Conservation (phyloP, 2,329 filamentous ascomycete genomes). For the Verticillium tricorpus region DNA sequence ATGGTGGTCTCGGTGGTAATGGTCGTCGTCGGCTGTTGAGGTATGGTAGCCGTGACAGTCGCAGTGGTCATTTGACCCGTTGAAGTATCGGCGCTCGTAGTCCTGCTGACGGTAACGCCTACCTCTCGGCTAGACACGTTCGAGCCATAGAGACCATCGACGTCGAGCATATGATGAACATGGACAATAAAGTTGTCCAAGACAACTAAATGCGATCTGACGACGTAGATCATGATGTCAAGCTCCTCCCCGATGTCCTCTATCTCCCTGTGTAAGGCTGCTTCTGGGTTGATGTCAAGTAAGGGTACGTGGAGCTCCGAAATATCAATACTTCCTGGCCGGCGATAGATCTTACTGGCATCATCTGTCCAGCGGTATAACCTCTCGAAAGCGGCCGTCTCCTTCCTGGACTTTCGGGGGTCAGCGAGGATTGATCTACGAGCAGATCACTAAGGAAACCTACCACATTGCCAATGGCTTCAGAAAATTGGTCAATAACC, state of each 20-base stretch:
- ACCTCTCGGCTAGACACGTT: background rate
- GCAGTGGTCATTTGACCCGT: background rate
- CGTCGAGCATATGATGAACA: conserved; percentile 6
- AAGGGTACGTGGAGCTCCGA: conserved; percentile 22
- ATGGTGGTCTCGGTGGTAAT: background rate
- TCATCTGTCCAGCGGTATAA: conserved; percentile 22
- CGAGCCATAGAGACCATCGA: background rate
- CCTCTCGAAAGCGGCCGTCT: conserved; percentile 30
- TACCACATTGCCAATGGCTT: conserved; percentile 35
- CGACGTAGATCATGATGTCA: conserved; percentile 38
- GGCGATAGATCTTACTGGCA: conserved; percentile 16
- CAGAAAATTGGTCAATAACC: conserved; percentile 35
- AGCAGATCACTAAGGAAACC: conserved; percentile 9
- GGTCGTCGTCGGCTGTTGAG: background rate
- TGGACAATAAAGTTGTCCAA: conserved; percentile 21
- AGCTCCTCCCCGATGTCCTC: conserved; percentile 44
- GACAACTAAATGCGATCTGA: conserved; percentile 27
- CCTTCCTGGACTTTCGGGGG: conserved; percentile 26
- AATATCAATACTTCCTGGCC: conserved; percentile 10
- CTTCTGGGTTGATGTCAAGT: conserved; percentile 38
- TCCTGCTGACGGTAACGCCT: background rate
- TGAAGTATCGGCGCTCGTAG: background rate
- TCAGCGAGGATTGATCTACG: background rate
- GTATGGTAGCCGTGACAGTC: background rate
- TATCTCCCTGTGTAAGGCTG: conserved; percentile 35